phyloP scores from a whole-genome alignment of 2,329 filamentous ascomycete species.

The Cladosporium sp. region DNA sequence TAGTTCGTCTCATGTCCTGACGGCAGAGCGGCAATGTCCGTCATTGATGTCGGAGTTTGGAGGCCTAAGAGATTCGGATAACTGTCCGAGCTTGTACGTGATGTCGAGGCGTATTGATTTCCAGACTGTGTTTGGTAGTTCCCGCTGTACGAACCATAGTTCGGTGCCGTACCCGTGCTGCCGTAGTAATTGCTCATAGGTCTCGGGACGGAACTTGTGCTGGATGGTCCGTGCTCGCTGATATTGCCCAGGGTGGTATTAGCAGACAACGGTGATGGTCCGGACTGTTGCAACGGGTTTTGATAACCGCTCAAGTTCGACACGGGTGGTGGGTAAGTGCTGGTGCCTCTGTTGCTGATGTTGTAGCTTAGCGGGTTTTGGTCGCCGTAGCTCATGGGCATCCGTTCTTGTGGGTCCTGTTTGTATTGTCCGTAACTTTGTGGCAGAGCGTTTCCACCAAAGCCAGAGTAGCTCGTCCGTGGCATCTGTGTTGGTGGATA shows the following conservation, averaged over 20 bases:
- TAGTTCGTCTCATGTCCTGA: conserved; percentile 11
- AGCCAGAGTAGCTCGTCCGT: conserved; percentile 5
- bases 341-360: conserved; percentile 11
- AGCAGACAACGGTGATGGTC: conserved; percentile 11
- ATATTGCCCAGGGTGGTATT: conserved; percentile 11
- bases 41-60: conserved; percentile 13
- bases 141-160: conserved; percentile 14
- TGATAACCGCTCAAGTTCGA: conserved; percentile 9
- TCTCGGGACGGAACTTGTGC: conserved; percentile 10
- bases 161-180: conserved; percentile 5
- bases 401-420: conserved; percentile 6
- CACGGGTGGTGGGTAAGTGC: conserved; percentile 7
- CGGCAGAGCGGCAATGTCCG: conserved; percentile 8
- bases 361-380: conserved; percentile 7
- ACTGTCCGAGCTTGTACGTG: conserved; percentile 11
- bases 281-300: conserved; percentile 12
- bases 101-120: conserved; percentile 7
- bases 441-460: conserved; percentile 3
- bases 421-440: conserved; percentile 9
- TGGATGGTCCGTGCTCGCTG: conserved; percentile 11
- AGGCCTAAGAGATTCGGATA: conserved; percentile 10
- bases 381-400: conserved; percentile 6
- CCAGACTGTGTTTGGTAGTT: conserved; percentile 2
- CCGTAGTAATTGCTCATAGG: conserved; percentile 14
- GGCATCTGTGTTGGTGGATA: conserved; percentile 11